phyloP scores from a whole-genome alignment of 164 flowering plant genomes.

The Hamamelis virginiana region DNA sequence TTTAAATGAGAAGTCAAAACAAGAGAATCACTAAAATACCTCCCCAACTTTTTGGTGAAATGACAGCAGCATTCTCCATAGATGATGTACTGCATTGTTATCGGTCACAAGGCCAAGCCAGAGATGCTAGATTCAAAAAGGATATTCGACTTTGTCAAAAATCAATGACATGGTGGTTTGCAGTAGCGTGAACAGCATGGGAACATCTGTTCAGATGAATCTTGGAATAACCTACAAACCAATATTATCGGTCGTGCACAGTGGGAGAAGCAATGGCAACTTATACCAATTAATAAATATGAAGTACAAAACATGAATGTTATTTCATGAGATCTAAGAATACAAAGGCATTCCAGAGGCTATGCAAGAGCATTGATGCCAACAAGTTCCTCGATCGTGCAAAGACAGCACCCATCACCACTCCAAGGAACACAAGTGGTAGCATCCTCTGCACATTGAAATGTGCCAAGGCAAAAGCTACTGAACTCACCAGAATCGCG shows the following conservation, averaged over 20 bases:
- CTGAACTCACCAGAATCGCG: constrained; percentile 73
- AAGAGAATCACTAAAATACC: neutral
- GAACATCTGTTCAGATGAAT: neutral
- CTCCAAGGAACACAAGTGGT: constrained; percentile 86
- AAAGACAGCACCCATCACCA: constrained; percentile 82
- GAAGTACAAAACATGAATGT: constrained; percentile 6
- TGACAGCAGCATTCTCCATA: neutral
- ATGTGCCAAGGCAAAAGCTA: constrained; percentile 92
- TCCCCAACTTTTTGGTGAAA: neutral
- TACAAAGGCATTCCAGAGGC: constrained; percentile 96
- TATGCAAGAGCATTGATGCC: constrained; percentile 86
- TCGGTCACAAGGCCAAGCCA: neutral
- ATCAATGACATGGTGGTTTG: neutral
- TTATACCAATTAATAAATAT: neutral
- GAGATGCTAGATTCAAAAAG: neutral
- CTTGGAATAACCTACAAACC: neutral
- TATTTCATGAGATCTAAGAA: constrained; percentile 86
- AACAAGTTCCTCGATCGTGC: constrained; percentile 79
- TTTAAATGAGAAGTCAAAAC: neutral
- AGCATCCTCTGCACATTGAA: constrained; percentile 90
- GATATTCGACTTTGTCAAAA: neutral
- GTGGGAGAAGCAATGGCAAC: neutral
- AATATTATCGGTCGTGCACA: too few species aligned
- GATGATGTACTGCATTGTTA: neutral
- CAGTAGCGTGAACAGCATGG: neutral